Evolutionary conservation across 192 early-diverging fungal species (phyloP).

Genomic region (Coemansia reversa): DNA sequence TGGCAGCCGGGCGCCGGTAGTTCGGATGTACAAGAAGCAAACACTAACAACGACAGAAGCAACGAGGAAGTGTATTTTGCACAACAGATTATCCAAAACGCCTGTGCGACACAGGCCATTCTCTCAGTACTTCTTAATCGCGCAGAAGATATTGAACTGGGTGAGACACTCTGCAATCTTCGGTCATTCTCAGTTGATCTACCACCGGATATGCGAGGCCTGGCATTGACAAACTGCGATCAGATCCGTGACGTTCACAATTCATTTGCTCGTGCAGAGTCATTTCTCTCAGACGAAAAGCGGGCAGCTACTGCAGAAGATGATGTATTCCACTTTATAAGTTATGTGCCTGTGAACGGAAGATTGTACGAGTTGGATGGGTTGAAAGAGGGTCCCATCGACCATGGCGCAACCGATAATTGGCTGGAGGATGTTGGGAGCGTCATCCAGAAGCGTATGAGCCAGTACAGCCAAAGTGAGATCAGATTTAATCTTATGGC

Average conservation of each 20-base stretch:
- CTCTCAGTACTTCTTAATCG: constrained; percentile 71
- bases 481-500: constrained; percentile 83
- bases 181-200: constrained; percentile 70
- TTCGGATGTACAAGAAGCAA: neutral
- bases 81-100: constrained; percentile 75
- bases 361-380: constrained; percentile 79
- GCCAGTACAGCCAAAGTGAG: constrained; percentile 58
- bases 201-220: constrained; percentile 73
- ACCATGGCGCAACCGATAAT: constrained; percentile 64
- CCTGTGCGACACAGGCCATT: constrained; percentile 86
- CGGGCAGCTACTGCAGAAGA: constrained; percentile 60
- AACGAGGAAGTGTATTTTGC: constrained; percentile 68
- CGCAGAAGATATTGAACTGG: constrained; percentile 62
- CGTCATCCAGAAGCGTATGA: constrained; percentile 72
- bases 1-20: constrained; percentile 53
- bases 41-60: constrained; percentile 26
- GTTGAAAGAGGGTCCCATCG: constrained; percentile 64
- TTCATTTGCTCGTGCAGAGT: constrained; percentile 74
- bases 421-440: constrained; percentile 65
- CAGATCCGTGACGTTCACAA: constrained; percentile 75
- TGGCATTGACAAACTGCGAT: constrained; percentile 78
- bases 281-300: constrained; percentile 67
- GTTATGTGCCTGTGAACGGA: constrained; percentile 72
- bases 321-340: constrained; percentile 79
- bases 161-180: constrained; percentile 64